These are phyloP conservation scores for Catharanthus roseus DNA, from an alignment of 257 asterid species.

Conservation along the genomic window DNA sequence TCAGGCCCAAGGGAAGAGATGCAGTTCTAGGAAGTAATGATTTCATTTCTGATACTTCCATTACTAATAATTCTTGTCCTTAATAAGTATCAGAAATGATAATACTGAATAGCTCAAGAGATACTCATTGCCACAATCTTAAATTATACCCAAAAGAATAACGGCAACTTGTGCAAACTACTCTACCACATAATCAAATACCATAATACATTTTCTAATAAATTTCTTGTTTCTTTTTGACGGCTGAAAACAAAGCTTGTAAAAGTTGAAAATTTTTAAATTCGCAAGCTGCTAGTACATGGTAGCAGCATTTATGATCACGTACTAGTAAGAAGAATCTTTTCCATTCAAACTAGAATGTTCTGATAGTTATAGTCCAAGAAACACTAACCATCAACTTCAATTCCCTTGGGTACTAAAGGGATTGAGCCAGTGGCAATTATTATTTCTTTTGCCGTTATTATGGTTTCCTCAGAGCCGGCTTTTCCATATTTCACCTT, in stretches of 20 bases:
- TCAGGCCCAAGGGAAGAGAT: not conserved
- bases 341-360: not conserved
- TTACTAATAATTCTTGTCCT: not conserved
- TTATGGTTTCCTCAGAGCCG: slow-evolving; percentile 50
- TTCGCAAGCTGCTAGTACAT: too few species aligned
- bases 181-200: not conserved
- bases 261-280: not conserved
- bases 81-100: not conserved
- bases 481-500: slow-evolving; percentile 73
- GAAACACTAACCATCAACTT: slow-evolving; percentile 78
- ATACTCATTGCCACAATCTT: not conserved
- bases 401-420: slow-evolving; percentile 87
- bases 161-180: not conserved
- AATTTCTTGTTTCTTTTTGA: not conserved
- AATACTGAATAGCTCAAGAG: not conserved
- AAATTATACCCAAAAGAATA: not conserved
- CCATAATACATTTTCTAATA: not conserved
- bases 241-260: not conserved
- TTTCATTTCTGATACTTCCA: not conserved
- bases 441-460: slow-evolving; percentile 85
- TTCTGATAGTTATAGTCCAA: slow-evolving; percentile 15
- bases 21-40: not conserved
- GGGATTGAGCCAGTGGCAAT: slow-evolving; percentile 95
- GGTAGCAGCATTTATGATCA: too few species aligned
- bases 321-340: not conserved